Percentiles rank a stretch among this genome's conserved stretches.
Evolutionary conservation across 2,329 filamentous ascomycete genomes (phyloP).

Genomic region (Trichoderma sp.): DNA sequence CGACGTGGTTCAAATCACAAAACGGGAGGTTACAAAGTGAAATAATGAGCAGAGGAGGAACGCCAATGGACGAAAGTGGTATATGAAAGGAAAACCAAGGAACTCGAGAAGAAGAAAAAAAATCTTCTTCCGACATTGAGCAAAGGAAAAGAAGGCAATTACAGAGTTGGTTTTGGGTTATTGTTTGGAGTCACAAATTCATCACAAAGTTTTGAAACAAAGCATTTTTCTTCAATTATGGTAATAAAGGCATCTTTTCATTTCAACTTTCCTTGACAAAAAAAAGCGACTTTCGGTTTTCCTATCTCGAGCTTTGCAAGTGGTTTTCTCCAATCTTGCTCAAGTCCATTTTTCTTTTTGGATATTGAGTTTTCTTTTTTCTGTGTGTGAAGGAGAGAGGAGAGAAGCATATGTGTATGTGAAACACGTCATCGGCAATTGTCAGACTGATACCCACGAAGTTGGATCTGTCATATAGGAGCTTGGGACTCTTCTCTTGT

Average conservation of each 20-base stretch:
- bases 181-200: slow-evolving; percentile 7
- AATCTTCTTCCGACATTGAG: neutral
- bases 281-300: neutral
- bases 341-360: neutral
- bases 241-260: slow-evolving; percentile 27
- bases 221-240: slow-evolving; percentile 13
- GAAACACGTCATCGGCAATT: neutral
- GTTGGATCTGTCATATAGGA: neutral
- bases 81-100: slow-evolving; percentile 31
- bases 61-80: slow-evolving; percentile 43
- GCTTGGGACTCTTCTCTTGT: neutral
- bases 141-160: neutral
- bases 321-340: neutral
- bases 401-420: neutral
- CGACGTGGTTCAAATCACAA: slow-evolving; percentile 53
- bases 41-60: slow-evolving; percentile 40
- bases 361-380: neutral
- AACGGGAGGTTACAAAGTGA: slow-evolving; percentile 49
- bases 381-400: neutral
- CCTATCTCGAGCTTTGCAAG: neutral
- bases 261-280: neutral
- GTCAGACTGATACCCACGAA: neutral
- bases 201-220: neutral
- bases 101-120: neutral
- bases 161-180: slow-evolving; percentile 7